Evolutionary conservation across 345 rosid genomes (phyloP).

Genomic region (Murraya koenigii): DNA sequence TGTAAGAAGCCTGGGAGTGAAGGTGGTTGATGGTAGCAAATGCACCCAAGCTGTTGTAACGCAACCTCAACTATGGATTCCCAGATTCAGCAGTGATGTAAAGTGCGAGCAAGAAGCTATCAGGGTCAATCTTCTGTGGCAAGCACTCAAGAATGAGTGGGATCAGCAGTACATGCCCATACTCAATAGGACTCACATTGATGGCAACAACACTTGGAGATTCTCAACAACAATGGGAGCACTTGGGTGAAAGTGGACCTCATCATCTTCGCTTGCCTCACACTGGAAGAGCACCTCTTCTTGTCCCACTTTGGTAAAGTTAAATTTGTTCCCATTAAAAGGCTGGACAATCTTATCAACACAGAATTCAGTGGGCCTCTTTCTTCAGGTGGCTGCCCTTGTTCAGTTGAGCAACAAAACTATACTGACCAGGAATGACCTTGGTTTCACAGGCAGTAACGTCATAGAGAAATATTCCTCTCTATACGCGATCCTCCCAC

Average conservation of each 20-base stretch:
- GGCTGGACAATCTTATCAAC: constrained; percentile 94
- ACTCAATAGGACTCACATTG: constrained; percentile 95
- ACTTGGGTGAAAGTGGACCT: constrained; percentile 52
- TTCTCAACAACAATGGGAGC: constrained; percentile 62
- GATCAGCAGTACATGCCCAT: constrained; percentile 88
- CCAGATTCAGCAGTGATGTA: constrained; percentile 78
- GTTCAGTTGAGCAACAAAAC: constrained; percentile 91
- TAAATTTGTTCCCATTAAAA: constrained; percentile 85
- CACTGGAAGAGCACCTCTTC: constrained; percentile 96
- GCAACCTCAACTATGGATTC: constrained; percentile 77
- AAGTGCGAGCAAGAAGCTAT: constrained; percentile 81
- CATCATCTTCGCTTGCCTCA: constrained; percentile 70
- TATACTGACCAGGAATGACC: constrained; percentile 85
- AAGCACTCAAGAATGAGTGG: constrained; percentile 81
- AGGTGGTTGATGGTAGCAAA: constrained; percentile 98
- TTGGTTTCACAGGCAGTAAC: constrained; percentile 94
- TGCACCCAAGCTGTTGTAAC: constrained; percentile 96
- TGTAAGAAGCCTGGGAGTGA: constrained; percentile 95
- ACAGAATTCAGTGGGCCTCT: constrained; percentile 94
- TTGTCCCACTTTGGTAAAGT: constrained; percentile 91
- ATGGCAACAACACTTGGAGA: constrained; percentile 84
- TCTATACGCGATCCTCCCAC: constrained; percentile 94
- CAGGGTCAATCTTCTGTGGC: constrained; percentile 88
- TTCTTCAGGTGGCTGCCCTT: constrained; percentile 95
- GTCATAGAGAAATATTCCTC: constrained; percentile 91